A percentile compares a stretch with the other conserved stretches of the same genome.
These are phyloP conservation scores for Termitomyces sp. DNA, from an alignment of 768 basidiomycete species.

Conservation along the genomic window DNA sequence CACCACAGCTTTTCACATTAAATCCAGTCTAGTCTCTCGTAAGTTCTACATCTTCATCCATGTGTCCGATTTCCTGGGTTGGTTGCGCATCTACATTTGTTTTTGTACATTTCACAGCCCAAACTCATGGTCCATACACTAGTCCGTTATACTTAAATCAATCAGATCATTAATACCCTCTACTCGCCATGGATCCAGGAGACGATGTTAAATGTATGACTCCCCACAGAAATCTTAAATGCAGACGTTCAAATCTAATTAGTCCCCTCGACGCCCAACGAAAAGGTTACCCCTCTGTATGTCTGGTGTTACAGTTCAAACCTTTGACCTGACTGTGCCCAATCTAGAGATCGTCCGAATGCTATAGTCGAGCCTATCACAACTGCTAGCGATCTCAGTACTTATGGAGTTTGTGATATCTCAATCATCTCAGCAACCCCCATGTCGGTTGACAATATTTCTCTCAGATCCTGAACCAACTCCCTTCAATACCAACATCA, in stretches of 20 bases:
- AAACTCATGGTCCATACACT: neutral
- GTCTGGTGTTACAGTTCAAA: neutral
- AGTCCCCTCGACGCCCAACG: conserved; percentile 12
- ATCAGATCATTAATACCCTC: neutral
- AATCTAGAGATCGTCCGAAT: conserved; percentile 1
- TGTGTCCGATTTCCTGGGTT: neutral
- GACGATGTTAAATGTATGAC: conserved; percentile 7
- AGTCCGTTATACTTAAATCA: neutral
- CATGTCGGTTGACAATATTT: neutral
- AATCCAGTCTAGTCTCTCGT: neutral
- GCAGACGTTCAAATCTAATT: neutral
- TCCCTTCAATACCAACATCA: conserved; percentile 2
- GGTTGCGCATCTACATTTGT: neutral
- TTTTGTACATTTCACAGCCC: neutral
- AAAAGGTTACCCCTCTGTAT: conserved; percentile 10
- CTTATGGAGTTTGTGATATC: conserved; percentile 9
- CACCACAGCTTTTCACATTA: neutral
- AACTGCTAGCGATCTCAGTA: conserved; percentile 4
- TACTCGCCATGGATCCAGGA: conserved; percentile 6
- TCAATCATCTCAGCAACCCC: neutral
- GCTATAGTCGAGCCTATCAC: conserved; percentile 9
- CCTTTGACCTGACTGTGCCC: neutral
- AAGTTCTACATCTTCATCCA: neutral
- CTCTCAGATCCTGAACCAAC: conserved; percentile 10
- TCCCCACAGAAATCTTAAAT: neutral